Evolutionary conservation across 371 early-diverging fungal species (phyloP).

Genomic region (Syncephalis fuscata): DNA sequence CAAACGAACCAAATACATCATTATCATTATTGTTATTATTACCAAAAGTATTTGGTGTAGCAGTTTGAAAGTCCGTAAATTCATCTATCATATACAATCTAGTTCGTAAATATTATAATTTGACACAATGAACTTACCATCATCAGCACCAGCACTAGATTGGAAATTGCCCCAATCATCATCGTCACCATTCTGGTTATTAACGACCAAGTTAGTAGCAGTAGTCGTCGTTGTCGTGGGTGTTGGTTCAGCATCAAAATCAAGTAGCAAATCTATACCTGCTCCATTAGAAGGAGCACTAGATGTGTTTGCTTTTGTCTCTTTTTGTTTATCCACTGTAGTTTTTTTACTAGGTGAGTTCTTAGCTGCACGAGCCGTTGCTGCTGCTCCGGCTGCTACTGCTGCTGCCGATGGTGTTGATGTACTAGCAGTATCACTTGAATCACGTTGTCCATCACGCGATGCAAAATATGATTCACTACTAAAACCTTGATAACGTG

Average conservation of each 20-base stretch:
- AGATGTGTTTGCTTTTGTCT: not conserved
- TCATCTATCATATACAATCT: slow-evolving; percentile 18
- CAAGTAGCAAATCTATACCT: not conserved
- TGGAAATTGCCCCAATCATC: slow-evolving; percentile 35
- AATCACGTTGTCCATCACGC: slow-evolving; percentile 3
- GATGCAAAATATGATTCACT: slow-evolving; percentile 12
- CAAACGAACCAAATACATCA: not conserved
- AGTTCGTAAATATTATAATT: not conserved
- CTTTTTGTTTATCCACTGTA: not conserved
- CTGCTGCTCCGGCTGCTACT: not conserved
- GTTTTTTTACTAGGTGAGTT: not conserved
- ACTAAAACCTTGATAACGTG: slow-evolving; percentile 13
- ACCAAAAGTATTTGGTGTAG: slow-evolving; percentile 4
- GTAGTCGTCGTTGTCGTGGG: not conserved
- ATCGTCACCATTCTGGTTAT: slow-evolving; percentile 9
- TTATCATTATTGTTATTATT: not conserved
- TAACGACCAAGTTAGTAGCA: too few relatives aligned
- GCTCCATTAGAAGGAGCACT: not conserved
- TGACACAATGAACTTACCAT: slow-evolving; percentile 7
- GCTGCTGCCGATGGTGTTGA: too few relatives aligned
- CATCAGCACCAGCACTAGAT: slow-evolving; percentile 13
- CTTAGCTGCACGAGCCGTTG: not conserved
- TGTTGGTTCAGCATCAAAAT: not conserved
- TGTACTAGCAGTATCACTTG: not conserved
- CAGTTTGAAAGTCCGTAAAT: slow-evolving; percentile 44